Evolutionary conservation across 768 basidiomycete genomes (phyloP), one percentile per base, ranked within the genome.

Genomic region (Mycena maculata): DNA sequence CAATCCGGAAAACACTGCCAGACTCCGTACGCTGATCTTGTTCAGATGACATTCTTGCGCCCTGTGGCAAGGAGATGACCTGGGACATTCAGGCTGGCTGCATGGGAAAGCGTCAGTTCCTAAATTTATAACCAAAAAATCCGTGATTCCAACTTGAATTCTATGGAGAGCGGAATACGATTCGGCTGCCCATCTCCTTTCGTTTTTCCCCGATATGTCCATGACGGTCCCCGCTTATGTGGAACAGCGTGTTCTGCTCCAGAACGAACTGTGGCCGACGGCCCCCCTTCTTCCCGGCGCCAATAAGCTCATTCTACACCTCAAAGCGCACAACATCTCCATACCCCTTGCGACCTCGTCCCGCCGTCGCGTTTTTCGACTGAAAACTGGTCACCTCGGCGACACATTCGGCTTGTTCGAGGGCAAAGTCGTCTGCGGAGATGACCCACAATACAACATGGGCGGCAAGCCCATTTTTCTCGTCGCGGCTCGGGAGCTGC

Each of bases 71-170:
- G 67, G 79, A 86, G 68, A 92, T 95, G 90, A 92, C 92, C 4
- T 94, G 93, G 93, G 90, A 92, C 63, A 93, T 95, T 62, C 94
- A 95, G 74, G 89, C 92, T 20, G 92, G 90, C 0, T 86, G 92
- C 63, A 95, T 95, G 94, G 94, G 94, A 60, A 92, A 91, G 82
- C 87, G 93, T 93, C 52, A 60, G 23, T 53, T 48, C 15, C n/a
- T n/a, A n/a, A 30, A 41, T 27, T 12, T n/a, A n/a, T n/a, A n/a
- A 12, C 27, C 31, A 18, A n/a, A 3, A 38, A 8, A 38, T 38
- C 18, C 20, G 23, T 39, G 28, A 33, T 56, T 28, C 27, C 8
- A 48, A 41, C n/a, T n/a, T n/a, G 11, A 8, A n/a, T n/a, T n/a
- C 13, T 36, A n/a, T 30, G 33, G 20, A 31, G 73, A 92, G 94